phyloP scores from a whole-genome alignment of 768 basidiomycete species.

The Russula brevipes region DNA sequence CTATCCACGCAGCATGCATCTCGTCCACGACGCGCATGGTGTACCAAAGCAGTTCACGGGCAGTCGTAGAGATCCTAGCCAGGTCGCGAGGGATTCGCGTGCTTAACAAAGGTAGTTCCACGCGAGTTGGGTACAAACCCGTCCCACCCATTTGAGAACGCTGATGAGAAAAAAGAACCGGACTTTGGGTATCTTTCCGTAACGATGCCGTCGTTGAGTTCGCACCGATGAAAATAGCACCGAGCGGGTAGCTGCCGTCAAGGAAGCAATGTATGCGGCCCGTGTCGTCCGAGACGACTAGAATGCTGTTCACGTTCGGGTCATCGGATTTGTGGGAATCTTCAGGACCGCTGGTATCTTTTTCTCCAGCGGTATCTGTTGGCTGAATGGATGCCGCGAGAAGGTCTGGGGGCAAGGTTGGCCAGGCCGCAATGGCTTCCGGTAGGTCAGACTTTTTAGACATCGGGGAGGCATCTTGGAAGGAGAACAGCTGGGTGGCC shows the following conservation, averaged over 20 bases:
- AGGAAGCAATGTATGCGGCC: slow-evolving; percentile 63
- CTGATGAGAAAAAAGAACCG: slow-evolving; percentile 49
- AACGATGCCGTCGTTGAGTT: slow-evolving; percentile 32
- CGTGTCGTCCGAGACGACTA: slow-evolving; percentile 52
- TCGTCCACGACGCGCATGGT: slow-evolving; percentile 64
- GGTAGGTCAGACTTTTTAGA: slow-evolving; percentile 45
- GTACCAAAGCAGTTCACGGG: slow-evolving; percentile 70
- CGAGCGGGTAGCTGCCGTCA: slow-evolving; percentile 73
- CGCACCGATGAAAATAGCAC: slow-evolving; percentile 42
- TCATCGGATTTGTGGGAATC: slow-evolving; percentile 46
- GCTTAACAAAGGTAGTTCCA: slow-evolving; percentile 55
- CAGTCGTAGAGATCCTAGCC: slow-evolving; percentile 62
- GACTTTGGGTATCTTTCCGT: slow-evolving; percentile 43
- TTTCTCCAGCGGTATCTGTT: slow-evolving; percentile 34
- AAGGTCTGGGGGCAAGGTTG: slow-evolving; percentile 52
- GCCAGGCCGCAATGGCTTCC: slow-evolving; percentile 62
- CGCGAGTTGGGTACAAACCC: slow-evolving; percentile 39
- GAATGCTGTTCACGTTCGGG: slow-evolving; percentile 51
- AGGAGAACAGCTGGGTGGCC: slow-evolving; percentile 75
- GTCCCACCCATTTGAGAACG: slow-evolving; percentile 31
- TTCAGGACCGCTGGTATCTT: slow-evolving; percentile 30
- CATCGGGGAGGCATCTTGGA: slow-evolving; percentile 62
- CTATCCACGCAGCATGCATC: slow-evolving; percentile 69
- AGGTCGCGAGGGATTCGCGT: slow-evolving; percentile 58
- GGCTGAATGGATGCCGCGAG: slow-evolving; percentile 58